Conservation (phyloP, 306 rosid species). For the Cicer yamashitae region DNA sequence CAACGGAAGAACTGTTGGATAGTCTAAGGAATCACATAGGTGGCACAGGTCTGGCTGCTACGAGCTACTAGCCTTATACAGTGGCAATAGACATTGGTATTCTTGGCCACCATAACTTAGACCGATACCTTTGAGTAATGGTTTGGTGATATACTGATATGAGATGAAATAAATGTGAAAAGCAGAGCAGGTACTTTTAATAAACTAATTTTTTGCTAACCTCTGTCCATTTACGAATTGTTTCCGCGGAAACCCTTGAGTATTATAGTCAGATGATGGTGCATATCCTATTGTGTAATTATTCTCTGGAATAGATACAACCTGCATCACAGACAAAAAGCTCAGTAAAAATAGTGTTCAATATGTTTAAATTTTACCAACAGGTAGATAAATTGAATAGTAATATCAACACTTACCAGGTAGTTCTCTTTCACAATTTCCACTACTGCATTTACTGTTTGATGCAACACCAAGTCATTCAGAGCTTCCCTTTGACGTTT, state of each 20-base stretch:
- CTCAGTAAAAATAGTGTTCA: slow-evolving; percentile 25
- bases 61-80: not conserved
- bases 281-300: slow-evolving; percentile 78
- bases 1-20: slow-evolving; percentile 3
- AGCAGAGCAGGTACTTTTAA: not conserved
- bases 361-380: slow-evolving; percentile 21
- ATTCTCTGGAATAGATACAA: slow-evolving; percentile 79
- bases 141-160: slow-evolving; percentile 19
- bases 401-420: slow-evolving; percentile 66
- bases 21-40: not conserved
- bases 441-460: slow-evolving; percentile 75
- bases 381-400: slow-evolving; percentile 33
- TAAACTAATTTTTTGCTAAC: slow-evolving; percentile 50
- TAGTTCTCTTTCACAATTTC: slow-evolving; percentile 89
- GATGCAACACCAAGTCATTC: slow-evolving; percentile 64
- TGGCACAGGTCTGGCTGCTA: not conserved
- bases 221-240: slow-evolving; percentile 79
- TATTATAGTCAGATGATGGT: slow-evolving; percentile 75
- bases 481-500: slow-evolving; percentile 74
- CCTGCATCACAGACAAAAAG: slow-evolving; percentile 56
- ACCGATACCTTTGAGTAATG: not conserved
- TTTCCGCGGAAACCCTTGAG: slow-evolving; percentile 64
- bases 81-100: not conserved
- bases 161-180: slow-evolving; percentile 25
- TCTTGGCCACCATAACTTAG: slow-evolving; percentile 9